Conservation (phyloP, 345 rosid genomes). For the Gossypium turneri region DNA sequence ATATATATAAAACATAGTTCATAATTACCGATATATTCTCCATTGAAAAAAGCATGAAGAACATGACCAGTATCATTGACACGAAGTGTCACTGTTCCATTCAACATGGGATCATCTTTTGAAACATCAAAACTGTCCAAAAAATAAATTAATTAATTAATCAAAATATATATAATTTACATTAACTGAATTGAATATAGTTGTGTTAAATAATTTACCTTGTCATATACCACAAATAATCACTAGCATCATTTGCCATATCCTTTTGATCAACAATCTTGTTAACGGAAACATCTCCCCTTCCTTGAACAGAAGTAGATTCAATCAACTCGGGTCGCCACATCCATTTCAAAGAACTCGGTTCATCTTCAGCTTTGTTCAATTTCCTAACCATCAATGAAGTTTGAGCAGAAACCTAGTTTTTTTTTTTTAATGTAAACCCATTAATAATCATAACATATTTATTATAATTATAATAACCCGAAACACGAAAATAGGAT, state of each 20-base stretch:
- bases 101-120: constrained; percentile 15
- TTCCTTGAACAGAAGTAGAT: constrained; percentile 26
- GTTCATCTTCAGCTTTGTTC: constrained; percentile 24
- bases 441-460: background rate
- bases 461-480: background rate
- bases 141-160: background rate
- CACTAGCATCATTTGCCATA: constrained; percentile 4
- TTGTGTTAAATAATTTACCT: background rate
- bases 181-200: no score
- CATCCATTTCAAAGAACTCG: constrained; percentile 36
- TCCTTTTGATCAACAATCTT: constrained; percentile 55
- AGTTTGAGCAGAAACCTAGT: constrained; percentile 51
- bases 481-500: background rate
- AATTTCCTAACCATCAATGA: constrained; percentile 31
- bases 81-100: constrained; percentile 22
- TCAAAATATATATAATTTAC: background rate
- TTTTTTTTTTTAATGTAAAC: background rate
- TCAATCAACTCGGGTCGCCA: constrained; percentile 53
- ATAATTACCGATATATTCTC: constrained; percentile 26
- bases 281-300: constrained; percentile 26
- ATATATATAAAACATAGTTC: background rate
- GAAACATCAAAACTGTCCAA: constrained; percentile 20
- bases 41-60: constrained; percentile 43
- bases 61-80: constrained; percentile 33
- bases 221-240: constrained; percentile 50